A percentile compares a stretch with the other conserved stretches of the same genome.
These are phyloP conservation scores for Aspergillus fructus DNA, from an alignment of 2,329 filamentous ascomycete genomes.

Conservation along the genomic window DNA sequence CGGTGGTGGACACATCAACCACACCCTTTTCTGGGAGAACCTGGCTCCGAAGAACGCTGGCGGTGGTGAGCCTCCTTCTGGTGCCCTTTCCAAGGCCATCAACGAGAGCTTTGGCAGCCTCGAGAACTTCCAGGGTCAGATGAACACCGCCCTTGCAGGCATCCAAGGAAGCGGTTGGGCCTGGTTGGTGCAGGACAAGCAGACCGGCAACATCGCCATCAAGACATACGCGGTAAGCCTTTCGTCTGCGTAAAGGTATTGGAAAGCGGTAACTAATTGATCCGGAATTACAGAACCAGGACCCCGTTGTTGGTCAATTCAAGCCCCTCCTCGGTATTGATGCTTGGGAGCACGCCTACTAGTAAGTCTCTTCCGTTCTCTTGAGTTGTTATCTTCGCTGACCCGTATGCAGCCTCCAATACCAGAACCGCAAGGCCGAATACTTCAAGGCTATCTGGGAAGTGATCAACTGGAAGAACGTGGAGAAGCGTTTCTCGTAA, in stretches of 20 bases:
- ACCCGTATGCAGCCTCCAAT: constrained; percentile 64
- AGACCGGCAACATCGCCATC: constrained; percentile 57
- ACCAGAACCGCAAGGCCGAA: constrained; percentile 95
- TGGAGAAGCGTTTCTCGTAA: constrained; percentile 70
- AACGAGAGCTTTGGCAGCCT: constrained; percentile 60
- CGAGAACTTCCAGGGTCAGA: constrained; percentile 61
- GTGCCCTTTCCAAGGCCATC: constrained; percentile 58
- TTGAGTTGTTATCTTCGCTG: constrained; percentile 7
- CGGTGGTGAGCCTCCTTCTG: constrained; percentile 62
- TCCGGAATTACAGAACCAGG: constrained; percentile 63
- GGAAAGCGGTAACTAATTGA: constrained; percentile 4
- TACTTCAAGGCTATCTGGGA: constrained; percentile 95
- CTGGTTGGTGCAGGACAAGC: constrained; percentile 62
- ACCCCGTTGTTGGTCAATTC: constrained; percentile 81
- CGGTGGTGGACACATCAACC: constrained; percentile 64
- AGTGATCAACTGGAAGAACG: constrained; percentile 92
- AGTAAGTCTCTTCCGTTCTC: constrained; percentile 49
- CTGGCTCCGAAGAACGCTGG: constrained; percentile 61
- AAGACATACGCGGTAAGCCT: constrained; percentile 62
- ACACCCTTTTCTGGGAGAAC: constrained; percentile 68
- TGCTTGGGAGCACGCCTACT: constrained; percentile 96
- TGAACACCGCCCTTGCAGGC: constrained; percentile 63
- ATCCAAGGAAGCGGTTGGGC: constrained; percentile 67
- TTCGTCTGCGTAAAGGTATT: background rate
- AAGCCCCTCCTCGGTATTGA: constrained; percentile 84